Conservation (phyloP, 768 basidiomycete species). For the Russula griseocarnosa region DNA sequence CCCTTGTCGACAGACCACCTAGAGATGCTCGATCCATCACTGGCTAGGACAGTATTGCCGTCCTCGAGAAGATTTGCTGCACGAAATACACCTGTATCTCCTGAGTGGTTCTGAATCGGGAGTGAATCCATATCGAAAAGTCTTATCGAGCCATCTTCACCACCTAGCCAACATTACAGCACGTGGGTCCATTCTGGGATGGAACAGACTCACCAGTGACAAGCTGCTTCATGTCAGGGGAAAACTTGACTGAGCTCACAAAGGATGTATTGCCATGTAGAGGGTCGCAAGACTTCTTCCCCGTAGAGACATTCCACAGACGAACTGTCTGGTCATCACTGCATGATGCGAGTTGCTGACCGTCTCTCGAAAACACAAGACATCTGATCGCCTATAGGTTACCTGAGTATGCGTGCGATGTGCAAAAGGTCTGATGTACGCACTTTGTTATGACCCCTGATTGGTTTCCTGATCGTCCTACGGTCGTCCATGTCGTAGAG, state of each 20-base stretch:
- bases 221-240: constrained; percentile 26
- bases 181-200: neutral
- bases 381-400: constrained; percentile 4
- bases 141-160: constrained; percentile 12
- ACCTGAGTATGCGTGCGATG: neutral
- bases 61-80: constrained; percentile 3
- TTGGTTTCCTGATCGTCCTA: neutral
- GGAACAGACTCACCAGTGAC: constrained; percentile 7
- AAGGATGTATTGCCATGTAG: constrained; percentile 10
- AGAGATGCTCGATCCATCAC: constrained; percentile 7
- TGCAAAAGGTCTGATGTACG: neutral
- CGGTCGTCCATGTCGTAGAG: constrained; percentile 18
- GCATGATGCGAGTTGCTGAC: constrained; percentile 11
- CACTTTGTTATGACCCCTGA: constrained; percentile 17
- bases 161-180: constrained; percentile 6
- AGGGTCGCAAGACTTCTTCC: constrained; percentile 14
- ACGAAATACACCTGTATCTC: constrained; percentile 8
- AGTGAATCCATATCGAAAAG: constrained; percentile 22
- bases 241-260: constrained; percentile 20
- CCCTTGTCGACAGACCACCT: constrained; percentile 5
- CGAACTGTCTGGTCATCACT: constrained; percentile 14
- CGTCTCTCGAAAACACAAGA: constrained; percentile 14
- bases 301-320: constrained; percentile 20
- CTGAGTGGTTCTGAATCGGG: constrained; percentile 5
- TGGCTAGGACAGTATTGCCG: constrained; percentile 1